phyloP scores from a whole-genome alignment of 106 monocot species.

The Dendrobium huoshanense region DNA sequence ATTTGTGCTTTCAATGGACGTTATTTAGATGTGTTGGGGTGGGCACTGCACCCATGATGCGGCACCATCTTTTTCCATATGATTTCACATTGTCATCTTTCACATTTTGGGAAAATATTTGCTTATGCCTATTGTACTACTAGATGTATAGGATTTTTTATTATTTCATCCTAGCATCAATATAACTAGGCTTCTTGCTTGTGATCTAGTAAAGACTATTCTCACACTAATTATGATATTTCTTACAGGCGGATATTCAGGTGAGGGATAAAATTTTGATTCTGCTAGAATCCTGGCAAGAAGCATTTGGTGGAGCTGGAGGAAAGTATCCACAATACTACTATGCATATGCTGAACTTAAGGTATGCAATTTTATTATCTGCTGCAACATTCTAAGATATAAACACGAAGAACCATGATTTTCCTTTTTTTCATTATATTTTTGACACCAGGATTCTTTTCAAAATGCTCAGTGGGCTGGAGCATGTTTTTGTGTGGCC shows the following conservation, averaged over 20 bases:
- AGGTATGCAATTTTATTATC: slow-evolving; percentile 26
- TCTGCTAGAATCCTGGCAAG: slow-evolving; percentile 88
- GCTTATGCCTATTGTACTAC: too few relatives aligned
- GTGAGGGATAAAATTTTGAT: slow-evolving; percentile 85
- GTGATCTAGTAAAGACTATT: neutral
- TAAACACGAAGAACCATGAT: neutral
- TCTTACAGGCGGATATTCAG: slow-evolving; percentile 67
- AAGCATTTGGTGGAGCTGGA: slow-evolving; percentile 84
- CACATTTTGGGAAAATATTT: too few relatives aligned
- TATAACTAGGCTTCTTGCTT: too few relatives aligned
- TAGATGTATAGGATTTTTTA: too few relatives aligned
- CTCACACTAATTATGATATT: neutral
- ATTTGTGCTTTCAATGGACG: neutral
- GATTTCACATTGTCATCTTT: too few relatives aligned
- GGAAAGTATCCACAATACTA: slow-evolving; percentile 92
- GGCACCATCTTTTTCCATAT: neutral
- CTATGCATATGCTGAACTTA: slow-evolving; percentile 71
- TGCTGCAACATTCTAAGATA: neutral
- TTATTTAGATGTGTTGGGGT: neutral
- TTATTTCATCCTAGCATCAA: too few relatives aligned
- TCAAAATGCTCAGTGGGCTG: too few relatives aligned
- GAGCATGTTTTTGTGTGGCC: too few relatives aligned
- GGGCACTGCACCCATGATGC: neutral
- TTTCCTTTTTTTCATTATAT: neutral
- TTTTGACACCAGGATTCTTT: neutral